Base-by-base conservation (phyloP, 1,284 basidiomycete genomes). In the Chondrostereum purpureum region DNA sequence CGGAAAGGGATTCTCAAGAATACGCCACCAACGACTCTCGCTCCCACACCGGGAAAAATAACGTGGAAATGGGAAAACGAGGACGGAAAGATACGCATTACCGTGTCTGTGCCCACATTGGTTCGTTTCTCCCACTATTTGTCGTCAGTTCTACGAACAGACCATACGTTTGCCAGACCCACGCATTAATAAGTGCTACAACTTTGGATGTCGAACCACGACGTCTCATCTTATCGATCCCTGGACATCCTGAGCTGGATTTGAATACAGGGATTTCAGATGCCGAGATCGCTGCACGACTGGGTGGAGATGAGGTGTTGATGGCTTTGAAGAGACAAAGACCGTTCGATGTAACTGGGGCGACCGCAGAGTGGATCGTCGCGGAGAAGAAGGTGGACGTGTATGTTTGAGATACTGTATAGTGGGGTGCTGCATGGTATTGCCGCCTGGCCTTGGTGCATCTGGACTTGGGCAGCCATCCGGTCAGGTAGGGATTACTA, bases 331-430 rank as follows among this genome's bases (percentile, higher is more conserved):
- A 82, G 54, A 68, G 74, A 21, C 68, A 74, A 50, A 66, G 76
- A 12, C 66, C 70, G 20, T 68, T 88, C 20, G 69, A 81, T 47
- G 74, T 85, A 0, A 79, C 83, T 16, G 59, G 52, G 2, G 82
- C 81, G 2, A 65, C 58, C 35, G 82, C 80, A 3, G 79, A 84
- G 57, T 87, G 83, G 83, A 66, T 65, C 19, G 68, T 83, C 19
- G 69, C 60, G 3, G 73, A 80, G 44, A 66, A 65, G 17, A 50
- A 61, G 43, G 56, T 87, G 39, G 55, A 77, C 5, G 45, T 77
- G 0, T 55, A 58, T 22, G 67, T 59, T 12, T 75, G 34, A 43
- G 14, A 20, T 14, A 47, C 27, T n/a, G n/a, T n/a, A n/a, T n/a
- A n/a, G n/a, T n/a, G n/a, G n/a, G n/a, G n/a, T n/a, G n/a, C n/a